phyloP scores from a whole-genome alignment of 208 protist genomes.

The Novymonas esmeraldas region DNA sequence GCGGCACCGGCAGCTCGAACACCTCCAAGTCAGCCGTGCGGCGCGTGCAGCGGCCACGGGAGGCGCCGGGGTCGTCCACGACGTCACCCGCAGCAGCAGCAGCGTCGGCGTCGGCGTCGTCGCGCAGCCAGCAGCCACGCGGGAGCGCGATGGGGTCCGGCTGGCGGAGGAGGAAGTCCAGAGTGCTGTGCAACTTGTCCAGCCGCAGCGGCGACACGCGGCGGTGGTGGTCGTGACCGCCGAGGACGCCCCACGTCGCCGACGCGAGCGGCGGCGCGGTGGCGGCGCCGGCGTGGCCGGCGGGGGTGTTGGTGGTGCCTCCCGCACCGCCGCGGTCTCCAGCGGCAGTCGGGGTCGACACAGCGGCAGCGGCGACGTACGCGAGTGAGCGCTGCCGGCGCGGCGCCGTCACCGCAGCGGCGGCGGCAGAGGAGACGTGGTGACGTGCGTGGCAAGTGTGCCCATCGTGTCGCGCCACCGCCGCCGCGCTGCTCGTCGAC shows the following conservation, averaged over 20 bases:
- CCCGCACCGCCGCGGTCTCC: not conserved
- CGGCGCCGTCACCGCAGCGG: not conserved
- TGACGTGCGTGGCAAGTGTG: not conserved
- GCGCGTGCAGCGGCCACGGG: constrained; percentile 18
- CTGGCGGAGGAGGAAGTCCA: constrained; percentile 51
- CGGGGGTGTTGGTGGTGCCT: not conserved
- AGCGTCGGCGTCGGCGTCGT: constrained; percentile 16
- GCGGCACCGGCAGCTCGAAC: constrained; percentile 47
- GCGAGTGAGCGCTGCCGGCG: constrained; percentile 17
- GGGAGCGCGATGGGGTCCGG: constrained; percentile 49
- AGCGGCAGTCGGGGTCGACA: no score
- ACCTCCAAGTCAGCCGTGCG: constrained; percentile 33
- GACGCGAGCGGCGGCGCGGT: not conserved
- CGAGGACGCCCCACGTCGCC: constrained; percentile 4
- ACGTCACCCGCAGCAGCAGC: no score
- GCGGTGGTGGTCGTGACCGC: constrained; percentile 27
- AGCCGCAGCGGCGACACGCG: constrained; percentile 50
- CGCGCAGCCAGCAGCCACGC: constrained; percentile 30
- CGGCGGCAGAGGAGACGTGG: no score
- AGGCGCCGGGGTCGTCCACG: not conserved
- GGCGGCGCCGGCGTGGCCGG: not conserved
- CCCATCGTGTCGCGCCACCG: not conserved
- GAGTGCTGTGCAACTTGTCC: constrained; percentile 47
- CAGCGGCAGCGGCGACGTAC: constrained; percentile 17
- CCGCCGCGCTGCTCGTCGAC: not conserved